A percentile compares a stretch with the other conserved stretches of the same genome.
Conservation (phyloP, 805 yeast genomes). For the Priceomyces fermenticarens region DNA sequence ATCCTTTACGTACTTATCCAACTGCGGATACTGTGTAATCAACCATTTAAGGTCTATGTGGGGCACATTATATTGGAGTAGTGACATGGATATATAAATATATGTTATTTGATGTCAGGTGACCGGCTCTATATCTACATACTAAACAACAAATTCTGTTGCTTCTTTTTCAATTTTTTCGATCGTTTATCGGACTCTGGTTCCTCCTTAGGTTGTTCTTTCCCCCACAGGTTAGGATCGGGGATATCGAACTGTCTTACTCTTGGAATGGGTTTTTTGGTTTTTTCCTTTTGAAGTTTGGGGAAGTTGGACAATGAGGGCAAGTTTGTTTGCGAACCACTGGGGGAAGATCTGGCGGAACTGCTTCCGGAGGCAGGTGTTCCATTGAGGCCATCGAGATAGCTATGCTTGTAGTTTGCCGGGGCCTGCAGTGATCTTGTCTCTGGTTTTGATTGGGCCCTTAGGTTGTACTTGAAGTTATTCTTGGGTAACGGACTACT, state of each 20-base stretch:
- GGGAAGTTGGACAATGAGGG: constrained; percentile 43
- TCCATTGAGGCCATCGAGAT: constrained; percentile 3
- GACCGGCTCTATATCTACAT: not conserved
- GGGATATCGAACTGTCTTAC: constrained; percentile 46
- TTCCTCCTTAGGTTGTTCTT: constrained; percentile 5
- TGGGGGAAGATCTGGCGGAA: constrained; percentile 1
- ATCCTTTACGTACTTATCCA: not conserved
- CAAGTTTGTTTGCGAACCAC: constrained; percentile 18
- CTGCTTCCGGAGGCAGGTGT: not conserved
- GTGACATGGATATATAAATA: not conserved
- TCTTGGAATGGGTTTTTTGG: constrained; percentile 46
- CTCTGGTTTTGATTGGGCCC: not conserved
- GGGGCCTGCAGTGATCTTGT: not conserved
- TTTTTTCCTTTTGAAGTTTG: constrained; percentile 40
- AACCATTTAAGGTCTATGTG: not conserved
- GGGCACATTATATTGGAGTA: not conserved
- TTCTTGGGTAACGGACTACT: constrained; percentile 5
- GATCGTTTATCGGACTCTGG: constrained; percentile 13
- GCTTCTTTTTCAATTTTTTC: constrained; percentile 17
- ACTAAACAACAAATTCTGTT: constrained; percentile 10
- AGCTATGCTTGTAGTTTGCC: not conserved
- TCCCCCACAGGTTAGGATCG: constrained; percentile 20
- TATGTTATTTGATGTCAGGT: not conserved
- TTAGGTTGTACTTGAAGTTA: not conserved
- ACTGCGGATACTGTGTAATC: not conserved